These are phyloP conservation scores for Syzygium malaccense DNA, from an alignment of 441 rosid genomes.

Conservation along the genomic window DNA sequence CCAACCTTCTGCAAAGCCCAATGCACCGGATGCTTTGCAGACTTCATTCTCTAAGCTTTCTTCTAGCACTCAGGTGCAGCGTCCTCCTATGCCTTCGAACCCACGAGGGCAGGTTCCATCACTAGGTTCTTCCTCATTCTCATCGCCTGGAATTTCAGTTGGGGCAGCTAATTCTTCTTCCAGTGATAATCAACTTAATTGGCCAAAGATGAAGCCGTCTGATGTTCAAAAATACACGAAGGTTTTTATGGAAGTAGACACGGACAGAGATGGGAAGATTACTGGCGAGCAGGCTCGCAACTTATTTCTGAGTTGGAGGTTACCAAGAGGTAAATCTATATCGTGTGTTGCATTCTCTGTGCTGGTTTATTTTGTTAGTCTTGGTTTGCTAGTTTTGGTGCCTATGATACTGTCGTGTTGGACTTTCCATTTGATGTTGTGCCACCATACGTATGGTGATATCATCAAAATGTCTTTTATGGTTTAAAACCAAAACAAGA, in stretches of 20 bases:
- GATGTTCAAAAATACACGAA: constrained; percentile 84
- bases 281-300: constrained; percentile 91
- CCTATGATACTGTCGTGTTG: background rate
- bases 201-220: constrained; percentile 90
- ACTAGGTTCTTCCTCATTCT: constrained; percentile 36
- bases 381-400: background rate
- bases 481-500: background rate
- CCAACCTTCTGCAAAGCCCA: constrained; percentile 55
- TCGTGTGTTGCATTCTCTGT: background rate
- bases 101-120: constrained; percentile 44
- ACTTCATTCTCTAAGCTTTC: constrained; percentile 53
- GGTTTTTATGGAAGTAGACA: constrained; percentile 90
- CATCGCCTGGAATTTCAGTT: constrained; percentile 41
- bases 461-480: background rate
- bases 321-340: constrained; percentile 73
- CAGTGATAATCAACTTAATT: constrained; percentile 42
- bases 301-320: constrained; percentile 91
- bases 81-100: constrained; percentile 35
- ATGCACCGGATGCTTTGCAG: constrained; percentile 62
- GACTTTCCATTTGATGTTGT: background rate
- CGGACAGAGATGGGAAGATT: constrained; percentile 89
- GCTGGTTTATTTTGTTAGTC: background rate
- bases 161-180: constrained; percentile 49
- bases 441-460: background rate
- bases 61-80: constrained; percentile 51